Base-by-base conservation (phyloP, 2,329 filamentous ascomycete species). In the Sporothrix humicola region DNA sequence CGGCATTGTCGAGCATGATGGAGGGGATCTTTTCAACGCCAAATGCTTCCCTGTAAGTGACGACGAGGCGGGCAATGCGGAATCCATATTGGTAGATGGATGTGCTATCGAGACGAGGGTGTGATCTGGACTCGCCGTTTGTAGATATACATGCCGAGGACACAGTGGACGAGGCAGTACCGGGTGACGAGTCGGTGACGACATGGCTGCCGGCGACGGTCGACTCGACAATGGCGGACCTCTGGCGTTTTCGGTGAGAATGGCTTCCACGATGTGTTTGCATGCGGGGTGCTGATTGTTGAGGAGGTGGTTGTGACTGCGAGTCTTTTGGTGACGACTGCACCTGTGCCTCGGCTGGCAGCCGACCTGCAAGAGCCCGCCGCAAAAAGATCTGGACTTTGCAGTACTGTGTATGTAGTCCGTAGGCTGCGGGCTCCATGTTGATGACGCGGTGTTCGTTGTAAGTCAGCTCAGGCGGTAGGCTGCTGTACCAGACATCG, bases 1-100 rank as follows among this genome's bases (percentile, higher is more conserved):
- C 73, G 4, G 73, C 26, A n/a, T 74, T 74, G 23, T 74, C 73
- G 3, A 74, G 70, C 73, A 74, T 72, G 54, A 74, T 74, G 4
- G 73, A 74, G 5, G 73, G 73, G 4, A 72, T 72, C 42, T 74
- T 58, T 31, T 74, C 73, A n/a, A 74, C 52, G 23, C 73, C 73
- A 65, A 72, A 74, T 1, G 73, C 69, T 48, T 74, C 69, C 20
- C 69, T 69, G 17, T 74, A 74, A 3, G 73, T 74, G 8, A 74
- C 73, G 1, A 74, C 69, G n/a, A 74, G 37, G 6, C 73, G 73
- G 0, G 73, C 73, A 7, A 72, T 72, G 20, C 73, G 73, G 8
- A 72, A 46, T 5, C 61, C 73, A 17, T 65, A 74, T 6, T 65
- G 73, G 37, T 74, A 74, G 20, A 66, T 72, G 31, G 69, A 61